These are phyloP conservation scores for Rosa rugosa DNA, from an alignment of 306 rosid species.

Conservation along the genomic window DNA sequence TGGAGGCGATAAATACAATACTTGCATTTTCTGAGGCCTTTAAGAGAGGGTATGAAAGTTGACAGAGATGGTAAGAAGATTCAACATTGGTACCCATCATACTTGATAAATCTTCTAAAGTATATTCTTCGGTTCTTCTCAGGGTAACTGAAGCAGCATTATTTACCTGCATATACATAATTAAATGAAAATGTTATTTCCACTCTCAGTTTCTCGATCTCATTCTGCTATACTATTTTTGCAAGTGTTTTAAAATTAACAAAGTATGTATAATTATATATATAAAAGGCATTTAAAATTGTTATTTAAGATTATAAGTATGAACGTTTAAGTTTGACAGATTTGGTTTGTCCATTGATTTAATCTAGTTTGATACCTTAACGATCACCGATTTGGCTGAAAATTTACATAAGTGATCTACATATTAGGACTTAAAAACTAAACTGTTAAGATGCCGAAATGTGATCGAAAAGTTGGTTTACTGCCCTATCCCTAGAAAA, in stretches of 20 bases:
- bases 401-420: too few relatives aligned
- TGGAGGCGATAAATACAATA: slow-evolving; percentile 45
- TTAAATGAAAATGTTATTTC: neutral
- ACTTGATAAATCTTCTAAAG: slow-evolving; percentile 27
- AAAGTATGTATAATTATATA: neutral
- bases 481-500: too few relatives aligned
- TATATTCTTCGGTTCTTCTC: slow-evolving; percentile 10
- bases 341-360: too few relatives aligned
- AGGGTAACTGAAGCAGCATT: slow-evolving; percentile 20
- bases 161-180: slow-evolving; percentile 26
- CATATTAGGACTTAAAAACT: too few relatives aligned
- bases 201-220: neutral
- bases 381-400: too few relatives aligned
- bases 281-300: too few relatives aligned
- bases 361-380: too few relatives aligned
- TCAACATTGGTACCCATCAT: slow-evolving; percentile 40
- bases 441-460: too few relatives aligned
- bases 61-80: slow-evolving; percentile 39
- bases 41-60: slow-evolving; percentile 43
- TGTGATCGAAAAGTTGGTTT: too few relatives aligned
- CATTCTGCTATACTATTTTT: neutral
- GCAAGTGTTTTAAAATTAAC: too few relatives aligned
- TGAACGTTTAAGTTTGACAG: too few relatives aligned
- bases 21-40: slow-evolving; percentile 47
- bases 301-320: too few relatives aligned